Conservation (phyloP, 371 early-diverging fungal genomes). For the Parasitella parasitica region DNA sequence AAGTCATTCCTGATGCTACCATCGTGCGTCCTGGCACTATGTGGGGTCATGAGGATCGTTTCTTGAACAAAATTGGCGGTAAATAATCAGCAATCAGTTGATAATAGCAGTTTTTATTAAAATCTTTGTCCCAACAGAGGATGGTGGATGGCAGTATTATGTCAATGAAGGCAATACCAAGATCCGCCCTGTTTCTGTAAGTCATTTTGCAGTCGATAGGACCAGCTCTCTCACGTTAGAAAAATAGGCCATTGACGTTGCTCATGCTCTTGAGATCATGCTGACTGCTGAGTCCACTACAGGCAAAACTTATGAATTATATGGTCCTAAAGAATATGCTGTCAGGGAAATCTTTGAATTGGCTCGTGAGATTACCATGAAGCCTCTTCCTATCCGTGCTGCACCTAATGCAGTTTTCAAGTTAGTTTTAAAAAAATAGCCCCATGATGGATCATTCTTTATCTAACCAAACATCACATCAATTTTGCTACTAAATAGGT, state of each 20-base stretch:
- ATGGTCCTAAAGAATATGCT: slow-evolving; percentile 80
- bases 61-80: slow-evolving; percentile 90
- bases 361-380: slow-evolving; percentile 72
- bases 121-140: slow-evolving; percentile 14
- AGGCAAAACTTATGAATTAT: slow-evolving; percentile 90
- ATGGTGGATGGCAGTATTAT: slow-evolving; percentile 63
- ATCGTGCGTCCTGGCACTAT: slow-evolving; percentile 90
- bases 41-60: slow-evolving; percentile 93
- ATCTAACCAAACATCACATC: not conserved
- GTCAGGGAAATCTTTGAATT: slow-evolving; percentile 72
- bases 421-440: slow-evolving; percentile 35
- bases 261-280: slow-evolving; percentile 77
- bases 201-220: slow-evolving; percentile 8
- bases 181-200: slow-evolving; percentile 82
- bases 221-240: not conserved
- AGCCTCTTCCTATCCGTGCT: slow-evolving; percentile 59
- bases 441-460: not conserved
- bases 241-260: slow-evolving; percentile 82
- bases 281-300: slow-evolving; percentile 68
- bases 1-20: slow-evolving; percentile 88
- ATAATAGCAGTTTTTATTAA: not conserved
- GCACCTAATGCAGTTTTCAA: slow-evolving; percentile 75
- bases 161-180: slow-evolving; percentile 74
- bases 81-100: slow-evolving; percentile 23
- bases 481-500: slow-evolving; percentile 22